phyloP scores from a whole-genome alignment of 768 basidiomycete species.

The Rhizopogon vesiculosus region DNA sequence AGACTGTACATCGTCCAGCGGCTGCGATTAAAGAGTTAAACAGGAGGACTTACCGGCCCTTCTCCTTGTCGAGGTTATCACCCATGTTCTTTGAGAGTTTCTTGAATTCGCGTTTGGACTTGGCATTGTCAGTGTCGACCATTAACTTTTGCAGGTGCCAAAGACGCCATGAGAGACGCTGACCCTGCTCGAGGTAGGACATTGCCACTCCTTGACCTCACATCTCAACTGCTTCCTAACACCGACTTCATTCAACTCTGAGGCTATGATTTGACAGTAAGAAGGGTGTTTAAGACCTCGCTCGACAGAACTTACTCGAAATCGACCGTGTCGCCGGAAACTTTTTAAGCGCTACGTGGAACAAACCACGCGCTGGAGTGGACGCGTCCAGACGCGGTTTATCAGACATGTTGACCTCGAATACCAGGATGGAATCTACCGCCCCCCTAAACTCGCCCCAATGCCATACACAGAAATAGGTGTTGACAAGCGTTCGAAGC shows the following conservation, averaged over 20 bases:
- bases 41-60: slow-evolving; percentile 63
- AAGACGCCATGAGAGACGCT: slow-evolving; percentile 85
- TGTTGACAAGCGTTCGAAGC: slow-evolving; percentile 40
- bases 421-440: slow-evolving; percentile 57
- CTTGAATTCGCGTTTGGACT: slow-evolving; percentile 84
- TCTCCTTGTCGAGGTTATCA: slow-evolving; percentile 90
- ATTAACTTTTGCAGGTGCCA: slow-evolving; percentile 92
- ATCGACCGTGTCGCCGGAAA: no score
- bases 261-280: no score
- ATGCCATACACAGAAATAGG: slow-evolving; percentile 72
- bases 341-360: no score
- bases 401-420: no score
- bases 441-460: slow-evolving; percentile 84
- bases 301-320: no score
- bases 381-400: no score
- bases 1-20: no score
- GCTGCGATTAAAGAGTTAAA: not conserved
- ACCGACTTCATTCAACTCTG: no score
- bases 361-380: no score
- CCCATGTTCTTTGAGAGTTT: slow-evolving; percentile 86
- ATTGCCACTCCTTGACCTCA: no score
- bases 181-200: slow-evolving; percentile 86
- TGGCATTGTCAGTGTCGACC: slow-evolving; percentile 87
- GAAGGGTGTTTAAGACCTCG: no score
- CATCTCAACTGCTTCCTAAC: no score